phyloP scores from a whole-genome alignment of 73 alveolate species.

The Paramecium bursaria region DNA sequence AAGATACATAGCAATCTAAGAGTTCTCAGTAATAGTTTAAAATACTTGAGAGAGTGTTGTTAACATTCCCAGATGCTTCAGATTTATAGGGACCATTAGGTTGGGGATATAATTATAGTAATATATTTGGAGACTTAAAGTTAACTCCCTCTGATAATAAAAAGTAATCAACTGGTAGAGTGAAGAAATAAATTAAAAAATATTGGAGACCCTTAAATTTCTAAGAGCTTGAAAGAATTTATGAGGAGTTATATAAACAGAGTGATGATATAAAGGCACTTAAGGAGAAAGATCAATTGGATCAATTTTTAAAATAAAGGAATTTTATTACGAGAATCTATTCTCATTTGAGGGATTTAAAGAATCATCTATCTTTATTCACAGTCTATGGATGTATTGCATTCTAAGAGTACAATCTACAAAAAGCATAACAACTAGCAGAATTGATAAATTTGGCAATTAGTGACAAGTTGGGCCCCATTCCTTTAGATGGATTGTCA shows the following conservation, averaged over 20 bases:
- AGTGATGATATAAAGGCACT: slow-evolving; percentile 46
- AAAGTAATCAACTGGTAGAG: slow-evolving; percentile 60
- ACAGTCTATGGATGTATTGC: slow-evolving; percentile 67
- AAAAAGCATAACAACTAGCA: slow-evolving; percentile 54
- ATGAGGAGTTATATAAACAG: slow-evolving; percentile 58
- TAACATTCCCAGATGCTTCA: slow-evolving; percentile 56
- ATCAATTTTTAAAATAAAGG: slow-evolving; percentile 19
- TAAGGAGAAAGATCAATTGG: slow-evolving; percentile 16
- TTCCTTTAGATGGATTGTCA: slow-evolving; percentile 63
- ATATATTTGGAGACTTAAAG: slow-evolving; percentile 58
- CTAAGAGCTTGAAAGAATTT: slow-evolving; percentile 28
- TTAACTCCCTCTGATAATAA: slow-evolving; percentile 44
- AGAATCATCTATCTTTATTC: slow-evolving; percentile 44
- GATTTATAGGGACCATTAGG: slow-evolving; percentile 35
- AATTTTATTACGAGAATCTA: slow-evolving; percentile 60
- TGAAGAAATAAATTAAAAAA: slow-evolving; percentile 59
- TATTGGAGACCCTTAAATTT: slow-evolving; percentile 58
- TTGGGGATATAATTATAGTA: slow-evolving; percentile 66
- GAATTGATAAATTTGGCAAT: slow-evolving; percentile 37
- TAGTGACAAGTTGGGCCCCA: slow-evolving; percentile 19
- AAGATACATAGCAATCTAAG: slow-evolving; percentile 19
- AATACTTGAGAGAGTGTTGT: slow-evolving; percentile 62
- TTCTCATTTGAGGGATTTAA: slow-evolving; percentile 52
- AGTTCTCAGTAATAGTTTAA: slow-evolving; percentile 27
- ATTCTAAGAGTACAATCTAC: slow-evolving; percentile 31